Evolutionary conservation across 257 asterid genomes (phyloP), one percentile per base, ranked within the genome.

Genomic region (Solanum piurae): DNA sequence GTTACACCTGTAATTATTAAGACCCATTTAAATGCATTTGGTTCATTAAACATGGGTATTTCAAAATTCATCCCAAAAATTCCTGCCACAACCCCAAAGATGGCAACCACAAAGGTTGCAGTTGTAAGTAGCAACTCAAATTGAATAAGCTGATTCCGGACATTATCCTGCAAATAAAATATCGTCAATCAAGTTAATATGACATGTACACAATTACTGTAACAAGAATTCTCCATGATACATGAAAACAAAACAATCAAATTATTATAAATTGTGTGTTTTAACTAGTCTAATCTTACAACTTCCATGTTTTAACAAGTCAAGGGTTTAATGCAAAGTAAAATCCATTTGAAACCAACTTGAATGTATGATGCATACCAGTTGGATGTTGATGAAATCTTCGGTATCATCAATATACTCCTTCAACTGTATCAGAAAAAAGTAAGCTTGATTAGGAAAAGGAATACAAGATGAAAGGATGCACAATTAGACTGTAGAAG

Each of bases 381-480:
- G 94, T 90, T 97, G 99, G 89, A 97, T 97, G 92, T 95, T 97
- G 90, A 97, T 97, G 94, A 96, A 96, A 91, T 96, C 99, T 93
- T 96, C 99, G 1, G 99, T 95, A 87, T 96, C 98, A 90, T 96
- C 99, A 88, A 96, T 96, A 76, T 97, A 97, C 94, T 97, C 99
- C 96, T 97, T 97, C 87, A 97, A 93, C 99, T 97, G 94, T 87
- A 91, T 90, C 33, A 37, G 83, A 86, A 87, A 87, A 88, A 83
- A 68, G 1, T 55, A 52, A 75, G 73, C 46, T 73, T 37, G 84
- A 86, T 34, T 62, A 75, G 8, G 86, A 58, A 87, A 60, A 55
- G 34, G 85, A 64, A 86, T 11, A 87, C 86, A 86, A 29, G 18
- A 76, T 4, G n/a, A n/a, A 68, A 83, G 88, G 86, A 84, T 23